Conservation (phyloP, 1,139 yeast genomes). For the Kurtzmaniella quercitrusa region DNA sequence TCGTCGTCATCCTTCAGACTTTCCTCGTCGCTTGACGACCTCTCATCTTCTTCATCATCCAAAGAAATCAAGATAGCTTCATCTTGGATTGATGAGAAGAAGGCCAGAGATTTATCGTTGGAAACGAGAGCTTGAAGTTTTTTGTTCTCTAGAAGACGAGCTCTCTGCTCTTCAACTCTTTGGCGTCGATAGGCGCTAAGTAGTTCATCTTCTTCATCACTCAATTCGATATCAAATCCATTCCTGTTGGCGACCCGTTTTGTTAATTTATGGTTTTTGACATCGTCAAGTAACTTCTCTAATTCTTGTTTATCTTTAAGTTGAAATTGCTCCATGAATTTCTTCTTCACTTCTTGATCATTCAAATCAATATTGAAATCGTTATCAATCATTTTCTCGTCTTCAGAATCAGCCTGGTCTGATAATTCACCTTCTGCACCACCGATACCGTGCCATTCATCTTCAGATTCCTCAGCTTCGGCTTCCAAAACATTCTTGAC, state of each 20-base stretch:
- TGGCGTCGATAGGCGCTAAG: conserved; percentile 47
- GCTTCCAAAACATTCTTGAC: conserved; percentile 59
- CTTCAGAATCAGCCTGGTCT: conserved; percentile 68
- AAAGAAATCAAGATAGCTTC: conserved; percentile 11
- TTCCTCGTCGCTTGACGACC: conserved; percentile 8
- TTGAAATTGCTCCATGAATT: conserved; percentile 64
- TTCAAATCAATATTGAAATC: conserved; percentile 54
- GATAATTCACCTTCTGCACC: conserved; percentile 73
- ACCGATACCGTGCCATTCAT: conserved; percentile 91
- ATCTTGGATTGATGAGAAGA: conserved; percentile 68
- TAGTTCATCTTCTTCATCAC: conserved; percentile 63
- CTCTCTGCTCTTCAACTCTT: conserved; percentile 52
- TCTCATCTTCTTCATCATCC: conserved; percentile 24
- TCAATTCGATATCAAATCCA: conserved; percentile 60
- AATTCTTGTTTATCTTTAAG: conserved; percentile 67
- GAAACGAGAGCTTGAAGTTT: conserved; percentile 43
- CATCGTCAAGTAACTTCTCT: conserved; percentile 72
- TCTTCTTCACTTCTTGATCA: conserved; percentile 55
- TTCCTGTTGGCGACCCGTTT: conserved; percentile 53
- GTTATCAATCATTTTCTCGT: conserved; percentile 81
- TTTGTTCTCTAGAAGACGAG: conserved; percentile 51
- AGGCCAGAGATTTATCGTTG: conserved; percentile 63
- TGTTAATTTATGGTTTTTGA: conserved; percentile 76
- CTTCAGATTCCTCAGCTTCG: conserved; percentile 96
- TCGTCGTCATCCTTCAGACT: conserved; percentile 17